Percentiles rank a stretch among this genome's conserved stretches.
These are phyloP conservation scores for Wilcoxina mikolae DNA, from an alignment of 495 filamentous ascomycete genomes.

Conservation along the genomic window DNA sequence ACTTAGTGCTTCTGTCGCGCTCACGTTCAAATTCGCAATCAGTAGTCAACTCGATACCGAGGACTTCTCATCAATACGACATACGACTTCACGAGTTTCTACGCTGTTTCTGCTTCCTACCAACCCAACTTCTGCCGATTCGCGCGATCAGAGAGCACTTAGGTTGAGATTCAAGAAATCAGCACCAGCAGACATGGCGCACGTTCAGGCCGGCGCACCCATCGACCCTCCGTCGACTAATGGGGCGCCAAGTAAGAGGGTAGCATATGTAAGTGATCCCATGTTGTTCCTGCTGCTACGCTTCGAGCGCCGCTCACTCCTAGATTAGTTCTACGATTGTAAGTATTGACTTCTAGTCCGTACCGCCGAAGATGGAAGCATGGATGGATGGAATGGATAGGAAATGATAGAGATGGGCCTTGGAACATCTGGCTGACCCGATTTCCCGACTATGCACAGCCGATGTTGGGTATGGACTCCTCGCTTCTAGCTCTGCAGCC, in stretches of 20 bases:
- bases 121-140: background rate
- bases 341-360: conserved; percentile 11
- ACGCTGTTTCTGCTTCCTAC: too few relatives aligned
- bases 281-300: background rate
- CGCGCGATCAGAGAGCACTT: background rate
- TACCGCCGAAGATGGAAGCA: background rate
- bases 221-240: conserved; percentile 28
- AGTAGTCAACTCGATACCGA: background rate
- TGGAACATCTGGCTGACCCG: background rate
- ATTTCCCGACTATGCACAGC: conserved; percentile 11
- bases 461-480: conserved; percentile 26
- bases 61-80: background rate
- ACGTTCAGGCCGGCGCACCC: conserved; percentile 9
- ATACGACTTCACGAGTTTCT: too few relatives aligned
- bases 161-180: background rate
- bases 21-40: background rate
- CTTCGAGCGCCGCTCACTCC: background rate
- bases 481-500: background rate
- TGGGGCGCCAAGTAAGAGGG: conserved; percentile 24
- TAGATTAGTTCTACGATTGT: conserved; percentile 28
- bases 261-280: conserved; percentile 26
- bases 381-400: background rate
- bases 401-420: background rate
- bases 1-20: background rate
- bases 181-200: background rate